A percentile compares a stretch with the other conserved stretches of the same genome.
phyloP scores from a whole-genome alignment of 257 asterid species.

The Nicotiana benthamiana region DNA sequence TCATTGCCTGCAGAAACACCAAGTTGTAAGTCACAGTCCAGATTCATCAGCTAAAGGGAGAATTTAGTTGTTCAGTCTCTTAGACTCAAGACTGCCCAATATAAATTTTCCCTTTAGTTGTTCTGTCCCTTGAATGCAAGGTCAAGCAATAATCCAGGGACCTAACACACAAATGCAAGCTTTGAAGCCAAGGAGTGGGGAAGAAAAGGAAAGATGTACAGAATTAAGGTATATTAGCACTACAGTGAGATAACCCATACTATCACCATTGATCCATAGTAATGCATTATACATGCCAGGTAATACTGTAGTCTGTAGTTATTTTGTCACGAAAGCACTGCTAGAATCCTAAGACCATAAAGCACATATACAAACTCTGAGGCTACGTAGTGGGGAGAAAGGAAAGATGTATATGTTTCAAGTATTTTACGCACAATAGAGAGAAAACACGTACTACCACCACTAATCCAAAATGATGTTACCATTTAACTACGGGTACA shows the following conservation, averaged over 20 bases:
- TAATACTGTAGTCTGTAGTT: not conserved
- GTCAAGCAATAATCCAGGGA: not conserved
- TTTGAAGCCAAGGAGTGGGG: not conserved
- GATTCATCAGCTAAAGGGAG: not conserved
- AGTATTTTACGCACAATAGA: not conserved
- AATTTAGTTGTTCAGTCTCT: no score
- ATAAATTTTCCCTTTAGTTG: not conserved
- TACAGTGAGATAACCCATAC: not conserved
- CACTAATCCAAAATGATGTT: not conserved
- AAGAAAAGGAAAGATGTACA: not conserved
- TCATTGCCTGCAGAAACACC: constrained; percentile 63
- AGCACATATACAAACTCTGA: not conserved
- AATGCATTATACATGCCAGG: not conserved
- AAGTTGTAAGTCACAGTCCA: not conserved
- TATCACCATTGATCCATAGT: not conserved
- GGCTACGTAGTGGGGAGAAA: not conserved
- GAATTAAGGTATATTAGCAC: not conserved
- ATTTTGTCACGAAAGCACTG: not conserved
- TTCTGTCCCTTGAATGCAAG: not conserved
- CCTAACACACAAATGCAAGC: not conserved
- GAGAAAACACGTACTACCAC: not conserved
- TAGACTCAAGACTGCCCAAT: not conserved
- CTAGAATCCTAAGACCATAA: not conserved
- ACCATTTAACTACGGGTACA: not conserved
- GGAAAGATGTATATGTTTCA: not conserved